Conservation (phyloP, 2,329 filamentous ascomycete species). For the Talaromyces amestolkiae region DNA sequence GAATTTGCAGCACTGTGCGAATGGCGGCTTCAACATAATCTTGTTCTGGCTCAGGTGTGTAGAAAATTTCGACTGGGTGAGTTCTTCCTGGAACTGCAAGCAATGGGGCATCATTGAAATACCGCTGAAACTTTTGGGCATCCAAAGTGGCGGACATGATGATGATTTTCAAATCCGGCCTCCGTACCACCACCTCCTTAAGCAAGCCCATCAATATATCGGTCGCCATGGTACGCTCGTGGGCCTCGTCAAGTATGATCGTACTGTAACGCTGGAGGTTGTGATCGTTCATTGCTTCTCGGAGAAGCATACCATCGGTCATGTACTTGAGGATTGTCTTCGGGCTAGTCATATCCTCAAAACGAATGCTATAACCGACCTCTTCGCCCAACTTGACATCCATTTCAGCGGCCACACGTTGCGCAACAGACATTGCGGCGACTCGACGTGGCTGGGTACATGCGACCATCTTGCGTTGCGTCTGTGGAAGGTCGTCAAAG, state of each 20-base stretch:
- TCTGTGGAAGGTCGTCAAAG: conserved; percentile 90
- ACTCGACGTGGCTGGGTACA: conserved; percentile 98
- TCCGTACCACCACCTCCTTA: conserved; percentile 79
- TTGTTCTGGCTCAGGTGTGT: conserved; percentile 91
- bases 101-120: conserved; percentile 92
- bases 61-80: conserved; percentile 96
- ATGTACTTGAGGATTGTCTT: conserved; percentile 98
- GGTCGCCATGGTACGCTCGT: conserved; percentile 94
- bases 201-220: conserved; percentile 96
- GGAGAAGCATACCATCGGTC: conserved; percentile 97
- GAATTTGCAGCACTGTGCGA: conserved; percentile 92
- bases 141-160: conserved; percentile 99
- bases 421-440: conserved; percentile 96
- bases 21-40: conserved; percentile 97
- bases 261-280: conserved; percentile 89
- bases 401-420: conserved; percentile 96
- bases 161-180: conserved; percentile 92
- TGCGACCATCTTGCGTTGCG: conserved; percentile 82
- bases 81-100: conserved; percentile 93
- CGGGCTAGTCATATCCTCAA: conserved; percentile 87
- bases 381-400: conserved; percentile 90
- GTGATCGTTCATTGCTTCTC: conserved; percentile 95
- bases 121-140: conserved; percentile 95
- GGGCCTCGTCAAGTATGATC: conserved; percentile 97
- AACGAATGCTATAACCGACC: conserved; percentile 98